Evolutionary conservation across 163 green algal species (phyloP), one percentile per base, ranked within the genome.

Genomic region (Chloromonas sp.): DNA sequence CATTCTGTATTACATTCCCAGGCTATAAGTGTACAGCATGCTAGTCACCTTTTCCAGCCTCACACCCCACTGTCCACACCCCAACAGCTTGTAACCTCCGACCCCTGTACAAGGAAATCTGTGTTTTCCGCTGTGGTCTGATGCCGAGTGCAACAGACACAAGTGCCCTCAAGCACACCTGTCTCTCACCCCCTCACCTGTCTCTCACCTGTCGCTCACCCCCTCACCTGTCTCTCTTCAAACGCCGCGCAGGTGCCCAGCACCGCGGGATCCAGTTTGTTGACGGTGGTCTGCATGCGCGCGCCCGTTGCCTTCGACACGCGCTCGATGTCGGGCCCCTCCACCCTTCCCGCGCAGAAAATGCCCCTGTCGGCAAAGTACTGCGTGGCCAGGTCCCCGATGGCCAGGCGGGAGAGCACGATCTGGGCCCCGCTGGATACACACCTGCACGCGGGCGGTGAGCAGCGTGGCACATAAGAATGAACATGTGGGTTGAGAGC

Each of bases 341-440:
- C 80, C 14, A 83, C 96, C 60, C 97, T 91, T 1, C 97, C 97
- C 3, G 97, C 97, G 87, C 97, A 99, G 92, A 99, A 99, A 80
- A 99, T 96, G 88, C 94, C 94, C 8, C 96, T 85, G 90, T 99
- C 97, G 1, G 97, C 97, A 91, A 99, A 99, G 92, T 98, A 99
- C 91, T 99, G 96, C 0, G 97, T 99, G 61, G 89, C 97, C 80
- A 99, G 93, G 91, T 99, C 97, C 57, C 97, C 97, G 58, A 98
- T 98, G 62, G 96, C 96, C 60, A 99, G 92, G 1, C 97, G 85
- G 11, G 93, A 98, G 61, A 99, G 92, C 60, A 99, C 95, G 66
- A 99, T 94, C 85, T 97, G 95, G 71, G 96, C 96, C 2, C 96
- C 96, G n/a, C 87, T 93, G 14, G 90, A 87, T 0, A 95, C 95